Evolutionary conservation across 345 rosid genomes (phyloP), one percentile per base, ranked within the genome.

Genomic region (Sisymbrium altissimum): DNA sequence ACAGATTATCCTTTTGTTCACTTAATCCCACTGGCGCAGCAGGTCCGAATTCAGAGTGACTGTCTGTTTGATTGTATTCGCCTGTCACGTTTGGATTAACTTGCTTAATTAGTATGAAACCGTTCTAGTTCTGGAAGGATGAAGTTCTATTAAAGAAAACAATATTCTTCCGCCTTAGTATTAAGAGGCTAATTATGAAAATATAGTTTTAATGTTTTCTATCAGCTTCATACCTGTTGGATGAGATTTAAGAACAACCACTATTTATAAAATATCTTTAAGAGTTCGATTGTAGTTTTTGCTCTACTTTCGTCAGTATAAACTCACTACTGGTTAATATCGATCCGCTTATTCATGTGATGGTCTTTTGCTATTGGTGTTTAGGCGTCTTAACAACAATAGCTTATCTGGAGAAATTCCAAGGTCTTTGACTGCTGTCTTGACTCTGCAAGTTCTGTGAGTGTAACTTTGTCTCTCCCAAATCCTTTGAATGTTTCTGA

Each of bases 351-450:
- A 21, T 71, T 52, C 18, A 33, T 58, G 64, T 33, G 43, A 40
- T 78, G 49, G 36, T 46, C 27, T 38, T 71, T 65, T 77, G 27
- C 41, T 71, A 58, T 66, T 71, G 72, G 64, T 71, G 68, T 3
- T 66, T 48, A 79, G 82, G 82, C 82, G 82, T 79, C 79, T 79
- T 19, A 79, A 79, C 57, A 73, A 73, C 79, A 79, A 79, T 35
- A 79, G 43, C 72, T 68, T 79, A 64, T 73, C 82, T 25, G 82
- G 82, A 68, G 82, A 79, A 43, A 79, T 79, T 62, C 82, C 82
- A 38, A 68, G 79, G 78, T 79, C 82, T 46, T 69, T 79, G 72
- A 79, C 82, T 46, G 75, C 75, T 49, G 65, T 79, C 23, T 25
- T 0, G n/a, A 3, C 81, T 5, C 75, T 78, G 32, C 78, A 72